Evolutionary conservation across 1,284 basidiomycete genomes (phyloP).

Genomic region (Abortiporus biennis): DNA sequence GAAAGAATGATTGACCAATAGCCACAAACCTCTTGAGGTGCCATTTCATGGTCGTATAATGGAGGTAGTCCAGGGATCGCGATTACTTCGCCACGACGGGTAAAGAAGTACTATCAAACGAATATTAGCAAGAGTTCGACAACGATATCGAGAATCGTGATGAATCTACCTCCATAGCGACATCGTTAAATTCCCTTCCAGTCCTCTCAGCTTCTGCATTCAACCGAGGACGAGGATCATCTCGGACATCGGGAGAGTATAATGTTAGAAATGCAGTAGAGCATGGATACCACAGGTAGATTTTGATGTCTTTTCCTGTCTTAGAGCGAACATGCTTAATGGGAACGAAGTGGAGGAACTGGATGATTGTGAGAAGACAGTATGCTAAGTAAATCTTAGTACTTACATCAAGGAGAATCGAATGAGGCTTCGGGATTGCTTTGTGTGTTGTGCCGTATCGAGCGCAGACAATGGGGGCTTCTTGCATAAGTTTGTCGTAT

Average conservation of each 20-base stretch:
- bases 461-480: not conserved
- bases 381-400: not conserved
- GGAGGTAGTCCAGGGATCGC: conserved; percentile 1
- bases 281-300: not conserved
- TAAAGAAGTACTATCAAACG: too few species aligned
- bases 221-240: too few species aligned
- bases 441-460: not conserved
- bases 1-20: not conserved
- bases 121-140: too few species aligned
- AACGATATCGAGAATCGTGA: not conserved
- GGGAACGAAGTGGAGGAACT: not conserved
- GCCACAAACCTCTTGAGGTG: not conserved
- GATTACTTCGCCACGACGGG: not conserved
- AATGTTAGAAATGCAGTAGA: not conserved
- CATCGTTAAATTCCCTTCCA: conserved; percentile 8
- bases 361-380: not conserved
- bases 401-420: conserved; percentile 4
- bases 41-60: conserved; percentile 3
- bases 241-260: too few species aligned
- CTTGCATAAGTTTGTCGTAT: not conserved
- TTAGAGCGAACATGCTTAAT: too few species aligned
- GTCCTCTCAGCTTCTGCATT: too few species aligned
- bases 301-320: too few species aligned
- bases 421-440: not conserved
- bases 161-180: conserved; percentile 11